Evolutionary conservation across 2,329 filamentous ascomycete species (phyloP), one percentile per base, ranked within the genome.

Genomic region (Drechmeria coniospora): DNA sequence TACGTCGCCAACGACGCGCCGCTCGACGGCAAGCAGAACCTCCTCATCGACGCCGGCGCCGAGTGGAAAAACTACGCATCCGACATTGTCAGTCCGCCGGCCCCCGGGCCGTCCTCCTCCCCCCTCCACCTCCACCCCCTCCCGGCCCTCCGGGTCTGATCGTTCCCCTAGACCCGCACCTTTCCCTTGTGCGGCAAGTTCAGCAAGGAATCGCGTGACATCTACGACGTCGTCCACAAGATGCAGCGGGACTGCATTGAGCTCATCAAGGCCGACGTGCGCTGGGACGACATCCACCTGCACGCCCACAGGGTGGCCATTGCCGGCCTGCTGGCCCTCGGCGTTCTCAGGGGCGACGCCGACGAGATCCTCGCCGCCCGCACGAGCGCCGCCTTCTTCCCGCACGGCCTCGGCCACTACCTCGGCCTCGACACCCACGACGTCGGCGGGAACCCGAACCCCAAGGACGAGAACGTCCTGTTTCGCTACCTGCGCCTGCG

Each of bases 361-460:
- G 67, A 76, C 12, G 83, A 83, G 40, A 79, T 94, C 15, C 68
- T 92, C 34, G 66, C 73, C 39, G 72, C 70, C 23, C 67, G 84
- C 30, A 81, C 83, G n/a, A 87, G 79, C 43, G 74, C 79, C 15
- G 86, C 84, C 2, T 94, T 94, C 59, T 81, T 93, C 46, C 86
- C 86, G 1, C 86, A 94, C 49, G 86, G 86, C 1, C 59, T 94
- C 1, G 86, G 86, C 0, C 86, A 94, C 53, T 87, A 92, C 49
- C 61, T 94, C 8, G 86, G 86, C 36, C 77, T 94, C 66, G 86
- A 94, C 49, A 92, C 84, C 2, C 86, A 94, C 50, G 86, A 94
- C 45, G 79, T 74, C 0, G 79, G 79, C 34, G 81, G 80, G 14
- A 74, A 83, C 48, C 63, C 79, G 20, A 78, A 86, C 51, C 82